A percentile compares a stretch with the other conserved stretches of the same genome.
These are phyloP conservation scores for Arthrobotrys musiformis DNA, from an alignment of 2,329 filamentous ascomycete species.

Conservation along the genomic window DNA sequence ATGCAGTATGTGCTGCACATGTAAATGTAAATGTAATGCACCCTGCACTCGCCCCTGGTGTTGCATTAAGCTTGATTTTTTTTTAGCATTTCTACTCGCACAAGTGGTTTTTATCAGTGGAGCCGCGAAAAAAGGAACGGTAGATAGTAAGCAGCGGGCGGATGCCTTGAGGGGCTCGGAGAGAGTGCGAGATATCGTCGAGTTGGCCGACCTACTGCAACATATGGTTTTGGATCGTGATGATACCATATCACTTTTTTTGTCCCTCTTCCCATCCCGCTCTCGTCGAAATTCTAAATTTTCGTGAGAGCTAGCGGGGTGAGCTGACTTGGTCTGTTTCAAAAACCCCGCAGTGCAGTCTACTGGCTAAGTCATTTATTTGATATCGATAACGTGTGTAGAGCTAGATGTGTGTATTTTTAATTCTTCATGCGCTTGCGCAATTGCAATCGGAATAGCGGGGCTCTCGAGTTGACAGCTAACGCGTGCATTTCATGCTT, in stretches of 20 bases:
- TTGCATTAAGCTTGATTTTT: constrained; percentile 21
- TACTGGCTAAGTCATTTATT: no score
- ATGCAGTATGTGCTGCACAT: constrained; percentile 15
- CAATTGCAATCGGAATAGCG: constrained; percentile 14
- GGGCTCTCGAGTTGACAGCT: constrained; percentile 10
- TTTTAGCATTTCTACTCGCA: neutral
- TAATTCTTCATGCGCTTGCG: no score
- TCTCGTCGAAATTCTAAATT: neutral
- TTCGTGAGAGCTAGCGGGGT: neutral
- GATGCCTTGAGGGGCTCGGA: constrained; percentile 10
- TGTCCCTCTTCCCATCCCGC: neutral
- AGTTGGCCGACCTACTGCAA: neutral
- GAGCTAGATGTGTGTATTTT: no score
- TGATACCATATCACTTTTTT: constrained; percentile 9
- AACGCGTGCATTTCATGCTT: constrained; percentile 5
- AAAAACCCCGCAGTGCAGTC: constrained; percentile 20
- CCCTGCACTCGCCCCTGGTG: constrained; percentile 20
- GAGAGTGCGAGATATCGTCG: neutral
- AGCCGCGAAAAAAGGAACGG: neutral
- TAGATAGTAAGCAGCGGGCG: neutral
- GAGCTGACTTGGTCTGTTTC: constrained; percentile 15
- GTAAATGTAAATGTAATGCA: constrained; percentile 24
- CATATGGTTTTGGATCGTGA: neutral
- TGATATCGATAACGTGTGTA: neutral
- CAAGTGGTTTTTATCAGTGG: neutral